Base-by-base conservation (phyloP, 305 asterid genomes). In the Caryopteris hybrid region DNA sequence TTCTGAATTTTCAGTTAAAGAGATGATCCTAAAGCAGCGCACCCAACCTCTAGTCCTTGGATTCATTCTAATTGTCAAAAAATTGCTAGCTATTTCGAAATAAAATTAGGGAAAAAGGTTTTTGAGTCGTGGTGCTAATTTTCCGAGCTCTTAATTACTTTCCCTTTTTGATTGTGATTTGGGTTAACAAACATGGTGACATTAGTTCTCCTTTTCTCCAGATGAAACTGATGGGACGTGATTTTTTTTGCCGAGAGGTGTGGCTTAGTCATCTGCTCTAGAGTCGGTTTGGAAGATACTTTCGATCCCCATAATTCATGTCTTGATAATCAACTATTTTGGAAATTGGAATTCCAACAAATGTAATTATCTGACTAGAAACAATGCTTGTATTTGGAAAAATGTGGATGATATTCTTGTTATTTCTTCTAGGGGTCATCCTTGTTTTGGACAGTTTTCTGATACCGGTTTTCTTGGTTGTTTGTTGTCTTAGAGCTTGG, bases 171-270 rank as follows among this genome's bases (percentile, higher is more conserved):
- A 72, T 74, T 74, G 63, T 73, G 76, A 68, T 56, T 74, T 78
- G 76, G 76, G 73, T 77, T 81, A 72, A 79, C 64, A 56, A 74
- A 61, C 69, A 62, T 85, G 74, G 92, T 86, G 82, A 87, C 84
- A 52, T 54, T 34, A 79, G 81, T 82, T 86, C 76, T 87, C 91
- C 80, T 87, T 90, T 85, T 84, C 90, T 79, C 93, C 97, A 90
- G 97, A 92, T 92, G 90, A 85, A 78, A 79, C 50, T 78, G 97
- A 92, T 75, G 98, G 97, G 60, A 89, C 96, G 97, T 92, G 96
- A 92, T 31, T 78, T 74, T 68, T 29, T 67, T 79, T 60, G 78
- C 74, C 66, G 73, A n/a, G 81, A 83, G 88, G 85, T 71, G 81
- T 76, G 87, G 85, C 87, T 74, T 70, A 70, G 76, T 80, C 82